Conservation (phyloP, 306 rosid genomes). For the Cajanus cajan region DNA sequence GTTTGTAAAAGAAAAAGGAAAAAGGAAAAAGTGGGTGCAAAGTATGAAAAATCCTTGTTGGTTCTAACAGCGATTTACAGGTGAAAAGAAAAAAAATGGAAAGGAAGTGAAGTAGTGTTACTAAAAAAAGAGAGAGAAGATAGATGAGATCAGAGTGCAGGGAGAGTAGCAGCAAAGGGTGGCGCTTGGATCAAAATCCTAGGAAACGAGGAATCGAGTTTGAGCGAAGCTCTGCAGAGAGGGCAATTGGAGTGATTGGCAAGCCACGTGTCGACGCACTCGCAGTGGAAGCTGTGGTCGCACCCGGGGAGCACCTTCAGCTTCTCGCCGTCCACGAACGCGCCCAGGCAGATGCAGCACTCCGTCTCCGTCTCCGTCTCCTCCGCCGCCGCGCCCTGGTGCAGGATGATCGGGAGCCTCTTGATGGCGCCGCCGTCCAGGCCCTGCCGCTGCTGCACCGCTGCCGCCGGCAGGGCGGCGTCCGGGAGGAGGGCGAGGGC, state of each 20-base stretch:
- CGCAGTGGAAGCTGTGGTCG: conserved; percentile 68
- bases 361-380: no score
- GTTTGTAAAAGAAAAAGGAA: no score
- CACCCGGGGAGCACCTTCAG: conserved; percentile 73
- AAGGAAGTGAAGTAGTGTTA: neutral
- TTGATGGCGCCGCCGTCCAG: conserved; percentile 50
- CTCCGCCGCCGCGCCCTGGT: conserved; percentile 32
- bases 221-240: conserved; percentile 71
- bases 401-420: conserved; percentile 51
- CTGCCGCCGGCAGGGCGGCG: neutral
- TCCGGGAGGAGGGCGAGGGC: neutral
- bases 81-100: neutral
- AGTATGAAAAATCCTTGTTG: no score
- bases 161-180: conserved; percentile 27
- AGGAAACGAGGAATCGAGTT: conserved; percentile 30
- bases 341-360: conserved; percentile 79
- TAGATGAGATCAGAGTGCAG: neutral
- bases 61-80: conserved; percentile 6
- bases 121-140: neutral
- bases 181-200: conserved; percentile 47
- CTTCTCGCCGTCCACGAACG: conserved; percentile 65
- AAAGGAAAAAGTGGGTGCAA: no score
- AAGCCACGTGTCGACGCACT: conserved; percentile 88
- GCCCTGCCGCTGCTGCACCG: conserved; percentile 34
- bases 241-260: conserved; percentile 73